phyloP scores from a whole-genome alignment of 2,329 filamentous ascomycete genomes.

The Aciculosporium take region DNA sequence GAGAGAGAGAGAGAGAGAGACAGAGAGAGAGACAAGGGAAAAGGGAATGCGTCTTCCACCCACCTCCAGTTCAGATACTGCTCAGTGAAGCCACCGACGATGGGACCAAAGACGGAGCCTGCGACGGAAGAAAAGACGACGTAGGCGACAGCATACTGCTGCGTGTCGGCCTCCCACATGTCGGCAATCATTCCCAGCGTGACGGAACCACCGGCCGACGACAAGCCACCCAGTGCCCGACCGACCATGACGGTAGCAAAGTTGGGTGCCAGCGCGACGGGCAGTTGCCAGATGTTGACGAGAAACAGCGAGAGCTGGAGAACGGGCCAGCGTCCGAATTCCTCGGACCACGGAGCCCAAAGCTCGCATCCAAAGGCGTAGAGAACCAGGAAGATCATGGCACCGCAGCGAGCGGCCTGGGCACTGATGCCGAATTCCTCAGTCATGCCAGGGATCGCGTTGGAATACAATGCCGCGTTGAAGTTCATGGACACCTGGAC shows the following conservation, averaged over 20 bases:
- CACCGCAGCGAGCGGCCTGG: constrained; percentile 57
- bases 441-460: constrained; percentile 49
- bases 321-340: constrained; percentile 63
- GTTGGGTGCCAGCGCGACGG: constrained; percentile 58
- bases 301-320: constrained; percentile 59
- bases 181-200: constrained; percentile 65
- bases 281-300: constrained; percentile 65
- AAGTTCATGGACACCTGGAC: constrained; percentile 70
- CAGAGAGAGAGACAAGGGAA: neutral
- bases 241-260: constrained; percentile 57
- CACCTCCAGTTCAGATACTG: constrained; percentile 52
- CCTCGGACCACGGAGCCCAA: constrained; percentile 80
- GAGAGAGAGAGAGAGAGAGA: neutral
- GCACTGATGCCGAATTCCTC: constrained; percentile 53
- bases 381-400: constrained; percentile 62
- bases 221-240: constrained; percentile 55
- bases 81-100: constrained; percentile 66
- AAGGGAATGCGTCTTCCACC: neutral
- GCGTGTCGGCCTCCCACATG: constrained; percentile 54
- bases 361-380: constrained; percentile 81
- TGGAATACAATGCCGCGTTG: constrained; percentile 62
- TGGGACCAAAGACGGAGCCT: constrained; percentile 61
- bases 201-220: constrained; percentile 58
- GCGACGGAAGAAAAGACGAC: constrained; percentile 69
- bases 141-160: constrained; percentile 63